A percentile compares a stretch with the other conserved stretches of the same genome.
These are phyloP conservation scores for Aphanoascus verrucosus DNA, from an alignment of 2,329 filamentous ascomycete species.

Conservation along the genomic window DNA sequence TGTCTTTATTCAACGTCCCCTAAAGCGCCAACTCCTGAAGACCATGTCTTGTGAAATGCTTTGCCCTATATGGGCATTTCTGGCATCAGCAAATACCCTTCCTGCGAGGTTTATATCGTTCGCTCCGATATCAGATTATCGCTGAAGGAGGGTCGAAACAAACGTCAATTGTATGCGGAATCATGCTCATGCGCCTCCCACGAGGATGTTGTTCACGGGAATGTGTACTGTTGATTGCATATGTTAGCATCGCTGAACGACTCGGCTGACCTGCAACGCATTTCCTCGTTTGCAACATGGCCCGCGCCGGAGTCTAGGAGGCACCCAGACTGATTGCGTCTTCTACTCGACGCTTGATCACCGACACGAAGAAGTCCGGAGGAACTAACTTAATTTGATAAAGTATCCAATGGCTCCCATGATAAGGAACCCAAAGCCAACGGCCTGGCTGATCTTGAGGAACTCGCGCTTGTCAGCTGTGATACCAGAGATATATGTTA, in stretches of 20 bases:
- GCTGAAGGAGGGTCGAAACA: background rate
- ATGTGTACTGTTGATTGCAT: constrained; percentile 34
- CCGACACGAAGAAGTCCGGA: background rate
- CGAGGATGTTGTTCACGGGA: constrained; percentile 42
- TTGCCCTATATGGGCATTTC: background rate
- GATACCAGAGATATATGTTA: constrained; percentile 21
- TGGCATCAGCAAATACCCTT: background rate
- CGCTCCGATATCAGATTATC: background rate
- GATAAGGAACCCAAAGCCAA: constrained; percentile 50
- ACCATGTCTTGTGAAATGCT: background rate
- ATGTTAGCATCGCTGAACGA: constrained; percentile 10
- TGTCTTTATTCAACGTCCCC: constrained; percentile 1
- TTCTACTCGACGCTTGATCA: background rate
- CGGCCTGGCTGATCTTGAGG: constrained; percentile 51
- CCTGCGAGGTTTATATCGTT: background rate
- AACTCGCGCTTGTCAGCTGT: constrained; percentile 50
- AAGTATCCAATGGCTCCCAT: constrained; percentile 52
- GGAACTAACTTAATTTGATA: constrained; percentile 48
- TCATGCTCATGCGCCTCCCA: constrained; percentile 39
- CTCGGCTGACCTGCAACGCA: no score
- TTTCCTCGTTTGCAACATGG: no score
- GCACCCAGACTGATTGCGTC: no score
- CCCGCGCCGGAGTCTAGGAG: no score
- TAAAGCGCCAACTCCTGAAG: background rate
- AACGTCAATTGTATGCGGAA: background rate